Evolutionary conservation across 148 eudicot species (phyloP), one percentile per base, ranked within the genome.

Genomic region (Nyssa sinensis): DNA sequence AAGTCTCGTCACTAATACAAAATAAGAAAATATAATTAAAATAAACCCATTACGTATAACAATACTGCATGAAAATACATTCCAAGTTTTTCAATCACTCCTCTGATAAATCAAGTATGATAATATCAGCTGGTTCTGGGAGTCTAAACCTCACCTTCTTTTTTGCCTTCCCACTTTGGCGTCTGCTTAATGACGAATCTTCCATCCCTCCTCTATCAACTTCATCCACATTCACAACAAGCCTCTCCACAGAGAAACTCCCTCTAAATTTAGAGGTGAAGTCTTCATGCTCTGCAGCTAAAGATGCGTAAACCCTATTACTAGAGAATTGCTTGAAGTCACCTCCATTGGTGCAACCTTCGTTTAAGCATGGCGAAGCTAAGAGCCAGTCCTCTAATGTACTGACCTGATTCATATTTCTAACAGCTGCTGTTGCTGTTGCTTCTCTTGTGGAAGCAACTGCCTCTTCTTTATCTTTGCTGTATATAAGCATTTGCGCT

Each of bases 81-180:
- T n/a, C n/a, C n/a, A n/a, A n/a, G n/a, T n/a, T n/a, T n/a, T n/a
- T n/a, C n/a, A n/a, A n/a, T n/a, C n/a, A n/a, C n/a, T n/a, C n/a
- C n/a, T n/a, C 31, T 31, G 70, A 60, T 21, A 32, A 25, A 70
- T 67, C 57, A 33, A 80, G 29, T 34, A 75, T 57, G 71, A 77
- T 76, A 31, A 81, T 55, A 16, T 81, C 78, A 73, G 80, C 81
- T 31, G 77, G 71, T 51, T 71, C 70, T 49, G 84, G 84, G 53
- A 64, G 59, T 58, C 75, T 77, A 69, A 81, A 77, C 30, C 74
- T 77, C 78, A 81, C 84, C 41, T 41, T 79, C 71, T 73, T 81
- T 72, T 77, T 81, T 34, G 3, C 47, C 34, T 32, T 73, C 67
- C 30, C 71, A 28, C 69, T 39, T 44, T 51, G 30, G 17, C 31